These are phyloP conservation scores for Populus tremula DNA, from an alignment of 345 rosid species.

Conservation along the genomic window DNA sequence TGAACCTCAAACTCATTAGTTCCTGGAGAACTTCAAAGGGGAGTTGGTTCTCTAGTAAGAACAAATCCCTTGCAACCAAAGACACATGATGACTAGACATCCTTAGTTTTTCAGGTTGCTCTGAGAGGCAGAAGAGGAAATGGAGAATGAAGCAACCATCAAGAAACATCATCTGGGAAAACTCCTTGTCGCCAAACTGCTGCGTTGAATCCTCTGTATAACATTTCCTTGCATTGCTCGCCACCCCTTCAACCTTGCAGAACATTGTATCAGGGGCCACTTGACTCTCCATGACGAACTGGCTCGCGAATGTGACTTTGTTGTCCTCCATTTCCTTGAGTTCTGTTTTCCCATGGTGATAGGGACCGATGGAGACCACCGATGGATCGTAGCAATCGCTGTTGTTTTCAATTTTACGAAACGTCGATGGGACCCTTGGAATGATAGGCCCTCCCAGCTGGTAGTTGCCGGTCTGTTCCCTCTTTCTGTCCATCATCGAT, in stretches of 20 bases:
- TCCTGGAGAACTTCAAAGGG: not conserved
- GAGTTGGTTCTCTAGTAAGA: slow-evolving; percentile 15
- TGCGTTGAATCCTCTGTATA: not conserved
- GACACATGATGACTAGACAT: not conserved
- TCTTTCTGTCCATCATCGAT: no score
- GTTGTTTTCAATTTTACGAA: not conserved
- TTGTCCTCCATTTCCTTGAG: not conserved
- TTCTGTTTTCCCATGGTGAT: not conserved
- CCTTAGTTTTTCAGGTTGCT: not conserved
- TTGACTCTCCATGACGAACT: not conserved
- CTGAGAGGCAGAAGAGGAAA: not conserved
- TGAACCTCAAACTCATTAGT: not conserved
- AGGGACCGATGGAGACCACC: slow-evolving; percentile 17
- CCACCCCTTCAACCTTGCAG: not conserved
- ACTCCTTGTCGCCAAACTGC: not conserved
- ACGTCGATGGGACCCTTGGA: not conserved
- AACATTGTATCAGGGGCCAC: not conserved
- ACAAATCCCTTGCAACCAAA: not conserved
- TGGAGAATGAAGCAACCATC: slow-evolving; percentile 2
- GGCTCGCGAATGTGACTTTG: not conserved
- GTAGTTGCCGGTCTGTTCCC: not conserved
- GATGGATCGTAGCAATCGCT: not conserved
- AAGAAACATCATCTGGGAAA: not conserved
- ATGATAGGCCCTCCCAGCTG: not conserved
- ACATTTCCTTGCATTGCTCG: not conserved